Evolutionary conservation across 257 asterid genomes (phyloP).

Genomic region (Nicotiana tomentosiformis): DNA sequence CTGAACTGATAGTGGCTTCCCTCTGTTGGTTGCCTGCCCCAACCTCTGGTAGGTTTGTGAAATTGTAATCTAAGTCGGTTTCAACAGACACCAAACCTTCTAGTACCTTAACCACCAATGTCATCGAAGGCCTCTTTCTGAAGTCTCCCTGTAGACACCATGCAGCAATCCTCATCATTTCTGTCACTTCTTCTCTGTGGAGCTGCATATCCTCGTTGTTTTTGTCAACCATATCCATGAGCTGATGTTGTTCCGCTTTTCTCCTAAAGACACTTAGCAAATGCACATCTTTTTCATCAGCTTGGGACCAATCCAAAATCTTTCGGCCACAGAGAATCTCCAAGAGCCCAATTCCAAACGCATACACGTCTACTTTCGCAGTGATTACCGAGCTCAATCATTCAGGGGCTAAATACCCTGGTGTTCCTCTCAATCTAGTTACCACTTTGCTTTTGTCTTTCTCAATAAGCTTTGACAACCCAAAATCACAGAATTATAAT

Average conservation of each 20-base stretch:
- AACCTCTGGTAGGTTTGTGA: background rate
- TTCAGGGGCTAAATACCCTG: slow-evolving; percentile 23
- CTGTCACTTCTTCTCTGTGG: background rate
- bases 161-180: slow-evolving; percentile 14
- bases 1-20: background rate
- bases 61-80: slow-evolving; percentile 4
- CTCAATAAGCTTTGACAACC: slow-evolving; percentile 19
- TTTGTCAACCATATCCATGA: slow-evolving; percentile 14
- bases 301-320: slow-evolving; percentile 14
- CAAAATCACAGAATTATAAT: slow-evolving; percentile 15
- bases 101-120: slow-evolving; percentile 15
- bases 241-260: slow-evolving; percentile 7
- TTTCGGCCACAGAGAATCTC: slow-evolving; percentile 19
- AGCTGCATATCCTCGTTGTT: background rate
- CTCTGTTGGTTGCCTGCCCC: background rate
- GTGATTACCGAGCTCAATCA: slow-evolving; percentile 17
- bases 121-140: slow-evolving; percentile 22
- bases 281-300: slow-evolving; percentile 11
- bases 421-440: slow-evolving; percentile 27
- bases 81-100: slow-evolving; percentile 16
- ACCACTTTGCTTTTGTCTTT: slow-evolving; percentile 20
- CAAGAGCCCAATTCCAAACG: slow-evolving; percentile 19
- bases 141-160: slow-evolving; percentile 25
- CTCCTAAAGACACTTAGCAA: slow-evolving; percentile 10
- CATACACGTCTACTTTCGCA: slow-evolving; percentile 20